Percentiles rank a stretch among this genome's conserved stretches.
Evolutionary conservation across 2,329 filamentous ascomycete species (phyloP).

Genomic region (Dactylella cylindrospora): DNA sequence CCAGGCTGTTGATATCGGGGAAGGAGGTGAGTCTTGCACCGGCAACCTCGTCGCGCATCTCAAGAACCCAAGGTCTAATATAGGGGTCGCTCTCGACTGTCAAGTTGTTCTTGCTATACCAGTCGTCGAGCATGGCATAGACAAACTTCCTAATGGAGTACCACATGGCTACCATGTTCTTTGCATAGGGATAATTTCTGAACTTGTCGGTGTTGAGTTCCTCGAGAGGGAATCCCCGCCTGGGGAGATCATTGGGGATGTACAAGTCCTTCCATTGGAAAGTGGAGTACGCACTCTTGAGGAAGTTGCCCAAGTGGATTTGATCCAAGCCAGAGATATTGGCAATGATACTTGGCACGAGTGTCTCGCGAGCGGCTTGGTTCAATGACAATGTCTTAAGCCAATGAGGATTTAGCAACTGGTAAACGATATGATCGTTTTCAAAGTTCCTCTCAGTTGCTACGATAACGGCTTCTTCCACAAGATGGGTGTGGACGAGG

Average conservation of each 20-base stretch:
- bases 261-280: slow-evolving; percentile 56
- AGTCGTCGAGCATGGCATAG: slow-evolving; percentile 51
- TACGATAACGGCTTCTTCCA: slow-evolving; percentile 58
- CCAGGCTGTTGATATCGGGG: slow-evolving; percentile 54
- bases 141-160: slow-evolving; percentile 54
- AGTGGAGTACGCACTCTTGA: slow-evolving; percentile 54
- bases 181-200: slow-evolving; percentile 58
- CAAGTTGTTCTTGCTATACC: slow-evolving; percentile 50
- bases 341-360: slow-evolving; percentile 56
- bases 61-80: slow-evolving; percentile 54
- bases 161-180: slow-evolving; percentile 57
- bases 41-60: slow-evolving; percentile 52
- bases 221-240: slow-evolving; percentile 54
- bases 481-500: slow-evolving; percentile 55
- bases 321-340: slow-evolving; percentile 54
- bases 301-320: slow-evolving; percentile 52
- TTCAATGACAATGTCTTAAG: slow-evolving; percentile 58
- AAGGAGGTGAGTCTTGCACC: slow-evolving; percentile 54
- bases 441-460: slow-evolving; percentile 55
- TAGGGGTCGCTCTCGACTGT: slow-evolving; percentile 50
- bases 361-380: slow-evolving; percentile 54
- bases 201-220: slow-evolving; percentile 52
- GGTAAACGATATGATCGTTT: slow-evolving; percentile 55
- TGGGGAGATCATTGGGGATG: slow-evolving; percentile 55
- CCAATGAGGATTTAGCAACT: slow-evolving; percentile 57